Evolutionary conservation across 2,329 filamentous ascomycete genomes (phyloP), one percentile per base, ranked within the genome.

Genomic region (Fusarium falciforme): DNA sequence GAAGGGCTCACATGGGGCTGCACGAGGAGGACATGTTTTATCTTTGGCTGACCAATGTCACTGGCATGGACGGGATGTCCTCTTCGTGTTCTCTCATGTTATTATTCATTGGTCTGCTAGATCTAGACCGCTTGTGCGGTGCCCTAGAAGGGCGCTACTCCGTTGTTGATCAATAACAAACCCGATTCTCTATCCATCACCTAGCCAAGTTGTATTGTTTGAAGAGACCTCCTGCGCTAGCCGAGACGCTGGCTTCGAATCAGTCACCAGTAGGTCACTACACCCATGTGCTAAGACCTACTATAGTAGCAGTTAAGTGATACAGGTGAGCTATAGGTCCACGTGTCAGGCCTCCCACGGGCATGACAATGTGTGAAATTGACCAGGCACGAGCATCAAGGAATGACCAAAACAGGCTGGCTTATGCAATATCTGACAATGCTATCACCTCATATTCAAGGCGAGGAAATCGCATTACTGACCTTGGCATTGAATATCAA

Each of bases 21-120:
- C n/a, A 61, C 33, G 59, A 58, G 31, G 54, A 61, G 61, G 44
- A 44, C 59, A 49, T 55, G 29, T 64, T 44, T 58, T 57, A 55
- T 52, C 61, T 64, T 59, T 68, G 54, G 44, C 60, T 64, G 61
- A 66, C 57, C 49, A 63, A 73, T 67, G 49, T 71, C 36, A 65
- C 44, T 38, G 66, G 66, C 44, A 64, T 63, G 17, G 47, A 67
- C 27, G 27, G 31, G 58, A 36, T 54, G 55, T 59, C 38, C 31
- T 33, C 44, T 61, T 55, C 20, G 52, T 74, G 44, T 74, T 57
- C 47, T 44, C 33, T 60, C 52, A 31, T 31, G 47, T 62, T 60
- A n/a, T 70, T 36, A 12, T 52, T 66, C 20, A 27, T 36, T 64
- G 44, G 57, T 67, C 20, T 67, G 33, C 47, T 52, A 54, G 61